Conservation (phyloP, 2,329 filamentous ascomycete genomes). For the Ophiostoma piceae region DNA sequence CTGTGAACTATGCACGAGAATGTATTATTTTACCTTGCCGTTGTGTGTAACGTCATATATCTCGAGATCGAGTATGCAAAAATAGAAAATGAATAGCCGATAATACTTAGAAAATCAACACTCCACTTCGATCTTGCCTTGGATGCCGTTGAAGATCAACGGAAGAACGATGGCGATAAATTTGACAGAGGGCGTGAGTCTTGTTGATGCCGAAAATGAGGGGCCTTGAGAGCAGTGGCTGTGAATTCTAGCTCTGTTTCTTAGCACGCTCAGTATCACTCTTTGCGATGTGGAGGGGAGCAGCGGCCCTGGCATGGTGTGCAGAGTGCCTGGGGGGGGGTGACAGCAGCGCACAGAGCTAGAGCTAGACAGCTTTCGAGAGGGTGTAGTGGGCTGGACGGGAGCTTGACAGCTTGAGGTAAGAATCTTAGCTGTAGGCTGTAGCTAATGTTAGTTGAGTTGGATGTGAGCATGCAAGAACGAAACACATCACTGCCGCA, state of each 20-base stretch:
- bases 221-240: background rate
- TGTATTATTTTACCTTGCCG: background rate
- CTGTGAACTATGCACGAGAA: constrained; percentile 1
- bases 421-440: background rate
- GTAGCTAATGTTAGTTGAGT: background rate
- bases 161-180: background rate
- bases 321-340: constrained; percentile 1
- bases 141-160: background rate
- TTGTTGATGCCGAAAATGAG: background rate
- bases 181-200: background rate
- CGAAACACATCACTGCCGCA: background rate
- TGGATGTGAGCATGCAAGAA: background rate
- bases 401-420: background rate
- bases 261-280: background rate
- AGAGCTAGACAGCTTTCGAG: constrained; percentile 1
- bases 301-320: constrained; percentile 13
- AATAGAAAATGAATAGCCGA: background rate
- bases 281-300: background rate
- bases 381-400: constrained; percentile 3
- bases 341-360: constrained; percentile 11
- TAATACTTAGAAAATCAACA: background rate
- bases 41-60: background rate
- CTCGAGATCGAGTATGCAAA: background rate
- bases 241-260: background rate
- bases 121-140: background rate